Conservation (phyloP, 2,329 filamentous ascomycete species). For the Aspergillus transmontanensis region DNA sequence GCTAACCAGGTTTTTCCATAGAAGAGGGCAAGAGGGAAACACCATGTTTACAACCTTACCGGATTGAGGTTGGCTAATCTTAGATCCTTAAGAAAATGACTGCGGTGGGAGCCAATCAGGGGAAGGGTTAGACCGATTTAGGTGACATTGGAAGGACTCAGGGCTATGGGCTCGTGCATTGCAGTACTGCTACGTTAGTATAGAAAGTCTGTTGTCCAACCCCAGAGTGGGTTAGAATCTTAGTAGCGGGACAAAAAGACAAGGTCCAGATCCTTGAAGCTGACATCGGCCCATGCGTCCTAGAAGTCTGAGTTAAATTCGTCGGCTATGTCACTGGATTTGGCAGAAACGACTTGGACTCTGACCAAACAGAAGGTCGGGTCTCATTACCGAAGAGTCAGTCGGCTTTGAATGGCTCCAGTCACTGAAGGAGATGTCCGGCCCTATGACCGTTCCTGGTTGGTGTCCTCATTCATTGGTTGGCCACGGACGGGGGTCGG, state of each 20-base stretch:
- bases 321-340: background rate
- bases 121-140: background rate
- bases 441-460: slow-evolving; percentile 7
- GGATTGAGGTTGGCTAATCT: background rate
- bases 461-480: background rate
- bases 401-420: slow-evolving; percentile 6
- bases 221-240: background rate
- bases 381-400: slow-evolving; percentile 17
- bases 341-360: background rate
- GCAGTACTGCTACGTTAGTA: background rate
- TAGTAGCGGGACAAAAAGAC: background rate
- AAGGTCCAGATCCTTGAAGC: slow-evolving; percentile 1
- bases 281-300: slow-evolving; percentile 4
- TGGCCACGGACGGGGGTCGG: slow-evolving; percentile 7
- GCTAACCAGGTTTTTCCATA: background rate
- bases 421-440: background rate
- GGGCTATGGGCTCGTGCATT: background rate
- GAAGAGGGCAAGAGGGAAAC: background rate
- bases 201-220: background rate
- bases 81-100: background rate
- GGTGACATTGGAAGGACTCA: slow-evolving; percentile 1
- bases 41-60: background rate
- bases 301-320: background rate
- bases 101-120: background rate
- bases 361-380: slow-evolving; percentile 31